Evolutionary conservation across 2,329 filamentous ascomycete genomes (phyloP), one percentile per base, ranked within the genome.

Genomic region (Gaeumannomyces sp.): DNA sequence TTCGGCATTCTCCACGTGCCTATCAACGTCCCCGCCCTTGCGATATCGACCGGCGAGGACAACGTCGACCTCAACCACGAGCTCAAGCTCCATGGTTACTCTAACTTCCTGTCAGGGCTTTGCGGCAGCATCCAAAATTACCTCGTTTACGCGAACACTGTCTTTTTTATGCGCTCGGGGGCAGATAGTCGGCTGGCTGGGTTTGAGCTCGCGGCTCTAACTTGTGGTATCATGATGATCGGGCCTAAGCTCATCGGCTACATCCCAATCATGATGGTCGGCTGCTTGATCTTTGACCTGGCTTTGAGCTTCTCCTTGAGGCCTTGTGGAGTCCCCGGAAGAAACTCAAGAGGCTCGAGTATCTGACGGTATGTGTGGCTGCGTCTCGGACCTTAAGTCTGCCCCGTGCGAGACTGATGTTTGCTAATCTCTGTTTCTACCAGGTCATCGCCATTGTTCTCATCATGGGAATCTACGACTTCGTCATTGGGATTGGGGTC

Each of bases 1-100:
- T 99, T 99, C 72, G 95, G 95, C 63, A 89, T 99, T 65, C 84
- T 99, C 3, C 95, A 99, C 74, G 95, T 99, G 3, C 95, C 95
- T 0, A 99, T 99, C 77, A 99, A 99, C 72, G 93, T 99, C 5
- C 95, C 95, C 2, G 95, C 95, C 2, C 79, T 99, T 66, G 95
- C 92, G 0, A 89, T 97, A 61, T 93, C 92, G 38, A 92, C 91
- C 5, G 92, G 93, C 59, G 93, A 98, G 75, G 95, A 99, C 73
- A 91, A 98, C 72, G 85, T 96, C 35, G 89, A 96, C 73, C 86
- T 99, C 61, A 92, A 99, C 73, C 87, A 91, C 67, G 95, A 99
- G 75, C 82, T 99, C 28, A 92, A 93, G 72, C 88, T 96, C 59
- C 95, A 99, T 72, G 95, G 95, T 2, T 86, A 95, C 69, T 97